Percentiles rank a stretch among this genome's conserved stretches.
Evolutionary conservation across 2,329 filamentous ascomycete genomes (phyloP).

Genomic region (Alternaria angustiovoidea): DNA sequence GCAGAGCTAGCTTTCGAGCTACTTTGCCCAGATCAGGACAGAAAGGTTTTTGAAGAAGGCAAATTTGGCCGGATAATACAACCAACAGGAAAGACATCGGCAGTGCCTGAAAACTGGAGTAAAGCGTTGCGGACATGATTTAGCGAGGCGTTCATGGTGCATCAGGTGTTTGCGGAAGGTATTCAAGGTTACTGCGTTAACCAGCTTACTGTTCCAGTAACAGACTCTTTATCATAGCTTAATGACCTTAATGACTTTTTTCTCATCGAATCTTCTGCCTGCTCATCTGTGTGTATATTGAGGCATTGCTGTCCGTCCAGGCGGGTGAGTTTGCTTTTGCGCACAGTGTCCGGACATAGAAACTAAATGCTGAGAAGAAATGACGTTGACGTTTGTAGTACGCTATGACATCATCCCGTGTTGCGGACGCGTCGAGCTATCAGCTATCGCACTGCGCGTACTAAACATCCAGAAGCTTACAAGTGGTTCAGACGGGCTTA

Average conservation of each 20-base stretch:
- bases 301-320: background rate
- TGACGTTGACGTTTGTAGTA: background rate
- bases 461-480: background rate
- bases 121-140: background rate
- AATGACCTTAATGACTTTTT: background rate
- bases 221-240: background rate
- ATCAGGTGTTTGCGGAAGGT: background rate
- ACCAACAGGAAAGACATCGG: background rate
- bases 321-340: fast-evolving
- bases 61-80: background rate
- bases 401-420: background rate
- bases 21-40: background rate
- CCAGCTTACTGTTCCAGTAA: background rate
- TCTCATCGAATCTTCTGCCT: background rate
- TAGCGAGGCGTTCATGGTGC: background rate
- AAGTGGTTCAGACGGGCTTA: background rate
- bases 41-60: background rate
- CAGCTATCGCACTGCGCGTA: background rate
- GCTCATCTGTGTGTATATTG: background rate
- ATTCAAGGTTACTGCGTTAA: background rate
- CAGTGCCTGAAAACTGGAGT: background rate
- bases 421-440: background rate
- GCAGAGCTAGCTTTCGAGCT: background rate
- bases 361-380: background rate
- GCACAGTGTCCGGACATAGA: too few relatives aligned